Evolutionary conservation across 331 rosid species (phyloP).

Genomic region (Cydonia oblonga): DNA sequence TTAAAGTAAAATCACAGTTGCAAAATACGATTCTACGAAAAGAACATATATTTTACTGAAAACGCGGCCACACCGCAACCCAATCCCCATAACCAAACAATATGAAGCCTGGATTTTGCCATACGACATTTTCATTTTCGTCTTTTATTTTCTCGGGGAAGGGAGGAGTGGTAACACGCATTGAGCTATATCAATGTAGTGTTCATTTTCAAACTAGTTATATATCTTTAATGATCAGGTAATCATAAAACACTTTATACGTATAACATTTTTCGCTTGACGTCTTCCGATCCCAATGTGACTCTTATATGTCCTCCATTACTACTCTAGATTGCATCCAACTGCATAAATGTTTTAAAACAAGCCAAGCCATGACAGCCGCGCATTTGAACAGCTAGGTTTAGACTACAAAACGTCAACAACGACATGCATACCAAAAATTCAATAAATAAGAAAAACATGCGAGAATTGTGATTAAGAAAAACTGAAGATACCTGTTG

Average conservation of each 20-base stretch:
- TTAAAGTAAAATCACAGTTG: not conserved
- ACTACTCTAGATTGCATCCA: not conserved
- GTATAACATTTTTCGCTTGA: not conserved
- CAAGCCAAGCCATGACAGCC: not conserved
- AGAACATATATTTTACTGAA: not conserved
- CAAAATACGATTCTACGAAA: not conserved
- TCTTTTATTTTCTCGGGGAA: not conserved
- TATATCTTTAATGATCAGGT: not conserved
- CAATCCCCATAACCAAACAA: not conserved
- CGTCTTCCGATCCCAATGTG: not conserved
- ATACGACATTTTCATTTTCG: not conserved
- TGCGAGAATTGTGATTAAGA: not conserved
- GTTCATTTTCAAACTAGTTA: not conserved
- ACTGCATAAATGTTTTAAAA: not conserved
- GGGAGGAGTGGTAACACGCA: not conserved
- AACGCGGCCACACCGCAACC: not conserved
- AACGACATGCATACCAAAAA: not conserved
- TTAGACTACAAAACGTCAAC: not conserved
- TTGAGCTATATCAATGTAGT: not conserved
- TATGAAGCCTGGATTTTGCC: not conserved
- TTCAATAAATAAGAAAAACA: not conserved
- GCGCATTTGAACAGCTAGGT: not conserved
- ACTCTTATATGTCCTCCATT: not conserved
- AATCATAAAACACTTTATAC: not conserved
- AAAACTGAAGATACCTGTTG: slow-evolving; percentile 56